Base-by-base conservation (phyloP, 345 rosid species). In the Lumnitzera littorea region DNA sequence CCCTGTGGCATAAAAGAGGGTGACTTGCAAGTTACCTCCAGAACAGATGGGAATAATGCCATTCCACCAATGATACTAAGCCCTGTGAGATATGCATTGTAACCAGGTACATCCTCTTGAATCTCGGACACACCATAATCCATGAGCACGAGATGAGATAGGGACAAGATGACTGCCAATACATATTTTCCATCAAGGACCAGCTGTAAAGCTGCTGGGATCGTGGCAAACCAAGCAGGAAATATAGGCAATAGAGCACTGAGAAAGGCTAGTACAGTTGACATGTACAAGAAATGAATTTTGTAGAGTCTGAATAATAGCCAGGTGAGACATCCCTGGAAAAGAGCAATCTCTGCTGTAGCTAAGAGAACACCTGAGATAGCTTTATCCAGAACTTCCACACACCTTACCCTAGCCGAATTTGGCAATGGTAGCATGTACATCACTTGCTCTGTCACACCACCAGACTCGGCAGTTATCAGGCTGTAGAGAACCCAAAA, bases 51-150 rank as follows among this genome's bases (percentile, higher is more conserved):
- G 72, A 94, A 94, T 72, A 94, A 69, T 71, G 99, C 79, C 77
- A 94, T 89, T 74, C 96, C 99, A 67, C 99, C 99, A 31, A 94
- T 84, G 66, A 94, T 90, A 74, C 99, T 90, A 64, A 94, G 91
- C 58, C 95, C 99, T 0, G 95, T 90, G 25, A 94, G 81, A 69
- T 90, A 90, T 47, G 72, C 87, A 69, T 73, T 90, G 29, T 88
- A 82, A 53, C 99, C 97, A 1, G 97, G 97, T 70, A 94, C 76
- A 48, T 83, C 95, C 77, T 90, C 95, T 67, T 86, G 91, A 70
- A 94, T 94, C 78, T 88, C 99, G 43, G 87, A 57, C 11, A 85
- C 82, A 57, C 96, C 95, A 58, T 94, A 94, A 24, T 84, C 90
- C 82, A 90, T 80, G 36, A 94, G 84, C 64, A 83, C 74, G 46